A percentile compares a stretch with the other conserved stretches of the same genome.
phyloP scores from a whole-genome alignment of 164 flowering plant genomes.

The Chloranthus sessilifolius region DNA sequence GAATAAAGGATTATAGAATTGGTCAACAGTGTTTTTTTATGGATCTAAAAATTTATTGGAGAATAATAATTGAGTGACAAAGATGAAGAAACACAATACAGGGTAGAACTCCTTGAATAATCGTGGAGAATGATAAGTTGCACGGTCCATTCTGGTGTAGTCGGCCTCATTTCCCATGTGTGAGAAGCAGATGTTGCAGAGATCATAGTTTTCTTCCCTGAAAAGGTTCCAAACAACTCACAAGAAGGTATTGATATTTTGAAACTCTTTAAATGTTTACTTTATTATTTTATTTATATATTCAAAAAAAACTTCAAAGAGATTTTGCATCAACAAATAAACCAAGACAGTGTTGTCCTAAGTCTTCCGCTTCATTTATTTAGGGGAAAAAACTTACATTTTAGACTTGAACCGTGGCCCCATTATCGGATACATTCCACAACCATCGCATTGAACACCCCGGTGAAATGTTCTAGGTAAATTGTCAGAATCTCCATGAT shows the following conservation, averaged over 20 bases:
- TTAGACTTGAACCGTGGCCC: slow-evolving; percentile 88
- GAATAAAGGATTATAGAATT: not conserved
- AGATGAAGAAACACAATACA: slow-evolving; percentile 9
- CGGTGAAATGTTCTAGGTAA: slow-evolving; percentile 48
- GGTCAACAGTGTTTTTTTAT: not conserved
- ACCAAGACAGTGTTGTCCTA: too few species aligned
- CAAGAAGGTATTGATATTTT: too few species aligned
- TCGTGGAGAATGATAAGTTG: slow-evolving; percentile 26
- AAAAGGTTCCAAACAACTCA: slow-evolving; percentile 13
- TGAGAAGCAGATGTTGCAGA: slow-evolving; percentile 68
- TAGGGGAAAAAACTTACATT: too few species aligned
- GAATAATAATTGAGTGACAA: not conserved
- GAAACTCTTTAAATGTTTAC: too few species aligned
- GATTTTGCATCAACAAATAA: not conserved
- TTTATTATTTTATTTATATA: too few species aligned
- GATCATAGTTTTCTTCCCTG: slow-evolving; percentile 79
- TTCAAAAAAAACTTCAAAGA: not conserved
- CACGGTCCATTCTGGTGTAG: slow-evolving; percentile 59
- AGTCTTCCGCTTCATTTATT: too few species aligned
- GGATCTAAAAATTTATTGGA: too few species aligned
- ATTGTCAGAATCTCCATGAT: slow-evolving; percentile 17
- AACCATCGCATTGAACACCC: slow-evolving; percentile 83
- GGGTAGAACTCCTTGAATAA: slow-evolving; percentile 17
- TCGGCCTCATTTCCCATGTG: slow-evolving; percentile 62
- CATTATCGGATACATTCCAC: slow-evolving; percentile 78